Evolutionary conservation across 1,284 basidiomycete species (phyloP), one percentile per base, ranked within the genome.

Genomic region (Vanrija sp.): DNA sequence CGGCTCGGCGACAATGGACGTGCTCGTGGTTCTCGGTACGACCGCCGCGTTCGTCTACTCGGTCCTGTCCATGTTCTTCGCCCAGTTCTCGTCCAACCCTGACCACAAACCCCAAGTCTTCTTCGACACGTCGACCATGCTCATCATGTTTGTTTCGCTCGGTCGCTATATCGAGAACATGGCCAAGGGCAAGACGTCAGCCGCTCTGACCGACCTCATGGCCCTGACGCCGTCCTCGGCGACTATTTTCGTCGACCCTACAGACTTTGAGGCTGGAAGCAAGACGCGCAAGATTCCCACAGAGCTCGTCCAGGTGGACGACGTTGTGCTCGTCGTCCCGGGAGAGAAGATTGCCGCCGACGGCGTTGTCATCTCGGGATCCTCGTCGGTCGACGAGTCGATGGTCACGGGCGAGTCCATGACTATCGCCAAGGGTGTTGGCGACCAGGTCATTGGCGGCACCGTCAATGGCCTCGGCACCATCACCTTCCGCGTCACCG

Each of bases 91-190:
- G 15, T 64, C 69, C 1, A 63, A 69, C 47, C 79, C 84, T 0
- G 82, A 83, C 51, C 89, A 82, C 69, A 85, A 83, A 36, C 95
- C 96, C 0, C 83, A 88, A 69, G 85, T 93, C 27, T 98, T 98
- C 78, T 98, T 98, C 77, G 96, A 99, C 77, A 98, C 96, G 2
- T 94, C 89, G 66, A 96, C 94, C 16, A 98, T 98, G 96, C 80
- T 99, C 54, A 89, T 99, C 81, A 92, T 87, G 75, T 98, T 98
- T 71, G 89, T 98, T 64, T 92, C 91, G 4, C 83, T 98, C 25
- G 96, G 95, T 2, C 85, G 96, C 38, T 97, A 88, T 77, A 83
- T 98, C 49, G 96, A 98, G 77, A 98, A 97, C 76, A 83, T 86
- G 47, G 96, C 96, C 38, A 98, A 98, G 75, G 95, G 96, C 41